phyloP scores from a whole-genome alignment of 1,139 yeast species.

The Yamadazyma sp. region DNA sequence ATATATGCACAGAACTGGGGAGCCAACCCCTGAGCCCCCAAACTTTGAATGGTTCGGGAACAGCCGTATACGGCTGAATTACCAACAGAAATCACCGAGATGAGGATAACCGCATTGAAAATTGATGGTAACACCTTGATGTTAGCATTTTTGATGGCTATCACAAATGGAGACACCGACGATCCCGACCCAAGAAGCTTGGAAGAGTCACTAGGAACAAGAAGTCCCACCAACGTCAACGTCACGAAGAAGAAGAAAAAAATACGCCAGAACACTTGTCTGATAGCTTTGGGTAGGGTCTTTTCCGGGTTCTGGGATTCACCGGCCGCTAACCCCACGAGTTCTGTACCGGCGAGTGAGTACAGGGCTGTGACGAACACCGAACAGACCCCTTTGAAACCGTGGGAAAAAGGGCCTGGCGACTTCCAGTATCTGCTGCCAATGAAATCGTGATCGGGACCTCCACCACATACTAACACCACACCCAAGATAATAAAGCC shows the following conservation, averaged over 20 bases:
- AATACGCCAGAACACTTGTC: constrained; percentile 47
- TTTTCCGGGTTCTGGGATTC: constrained; percentile 36
- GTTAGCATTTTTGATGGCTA: constrained; percentile 57
- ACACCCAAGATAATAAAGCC: constrained; percentile 69
- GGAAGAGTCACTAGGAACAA: constrained; percentile 35
- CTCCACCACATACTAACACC: constrained; percentile 67
- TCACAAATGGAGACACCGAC: constrained; percentile 54
- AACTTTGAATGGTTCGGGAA: constrained; percentile 41
- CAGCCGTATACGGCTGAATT: constrained; percentile 47
- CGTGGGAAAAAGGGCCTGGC: constrained; percentile 54
- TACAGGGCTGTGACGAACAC: constrained; percentile 45
- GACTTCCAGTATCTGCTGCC: constrained; percentile 63
- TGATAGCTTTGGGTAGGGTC: constrained; percentile 41
- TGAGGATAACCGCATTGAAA: constrained; percentile 42
- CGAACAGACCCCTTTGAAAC: constrained; percentile 44
- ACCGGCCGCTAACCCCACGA: constrained; percentile 49
- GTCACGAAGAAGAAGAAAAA: constrained; percentile 41
- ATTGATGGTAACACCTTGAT: constrained; percentile 44
- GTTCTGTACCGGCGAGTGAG: constrained; percentile 46
- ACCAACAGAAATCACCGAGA: constrained; percentile 44
- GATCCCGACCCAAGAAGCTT: constrained; percentile 32
- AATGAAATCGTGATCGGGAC: constrained; percentile 59
- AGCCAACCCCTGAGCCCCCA: constrained; percentile 44
- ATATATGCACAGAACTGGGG: constrained; percentile 37
- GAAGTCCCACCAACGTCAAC: constrained; percentile 39